A percentile compares a stretch with the other conserved stretches of the same genome.
Evolutionary conservation across 2,329 filamentous ascomycete species (phyloP).

Genomic region (Paradendryphiella salina): DNA sequence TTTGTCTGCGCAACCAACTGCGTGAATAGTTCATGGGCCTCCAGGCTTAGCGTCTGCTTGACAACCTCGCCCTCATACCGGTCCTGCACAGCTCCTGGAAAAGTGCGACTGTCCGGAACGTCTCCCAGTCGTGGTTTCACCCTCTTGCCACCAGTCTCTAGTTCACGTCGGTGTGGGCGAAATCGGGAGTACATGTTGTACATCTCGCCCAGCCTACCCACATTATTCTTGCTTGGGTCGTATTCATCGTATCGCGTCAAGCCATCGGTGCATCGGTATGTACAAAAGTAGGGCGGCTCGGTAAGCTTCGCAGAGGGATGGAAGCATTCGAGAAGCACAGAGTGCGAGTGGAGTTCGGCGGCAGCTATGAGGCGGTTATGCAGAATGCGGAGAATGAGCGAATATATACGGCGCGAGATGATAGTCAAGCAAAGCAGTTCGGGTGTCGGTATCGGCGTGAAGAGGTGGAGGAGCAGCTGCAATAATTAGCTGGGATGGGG

Average conservation of each 20-base stretch:
- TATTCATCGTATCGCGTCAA: constrained; percentile 53
- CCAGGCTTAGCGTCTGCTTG: constrained; percentile 65
- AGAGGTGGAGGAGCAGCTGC: constrained; percentile 51
- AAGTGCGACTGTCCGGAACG: constrained; percentile 52
- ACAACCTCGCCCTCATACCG: constrained; percentile 52
- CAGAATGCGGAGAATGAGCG: constrained; percentile 64
- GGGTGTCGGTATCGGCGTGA: constrained; percentile 48
- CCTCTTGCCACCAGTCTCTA: constrained; percentile 46
- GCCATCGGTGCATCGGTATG: constrained; percentile 66
- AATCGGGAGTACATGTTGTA: constrained; percentile 70
- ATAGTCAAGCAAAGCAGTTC: constrained; percentile 58
- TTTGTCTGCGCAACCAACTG: constrained; percentile 72
- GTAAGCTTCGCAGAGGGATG: constrained; percentile 70
- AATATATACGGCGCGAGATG: constrained; percentile 66
- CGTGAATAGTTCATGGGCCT: constrained; percentile 71
- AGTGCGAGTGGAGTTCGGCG: constrained; percentile 62
- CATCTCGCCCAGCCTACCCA: constrained; percentile 54
- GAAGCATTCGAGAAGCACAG: constrained; percentile 77
- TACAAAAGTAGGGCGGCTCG: constrained; percentile 70
- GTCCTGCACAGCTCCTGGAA: constrained; percentile 33
- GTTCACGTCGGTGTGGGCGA: constrained; percentile 63
- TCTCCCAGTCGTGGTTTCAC: constrained; percentile 52
- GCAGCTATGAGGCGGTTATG: constrained; percentile 65
- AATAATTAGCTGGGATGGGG: constrained; percentile 19
- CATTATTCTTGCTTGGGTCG: constrained; percentile 29